These are phyloP conservation scores for Macadamia integrifolia DNA, from an alignment of 164 flowering plant species.

Conservation along the genomic window DNA sequence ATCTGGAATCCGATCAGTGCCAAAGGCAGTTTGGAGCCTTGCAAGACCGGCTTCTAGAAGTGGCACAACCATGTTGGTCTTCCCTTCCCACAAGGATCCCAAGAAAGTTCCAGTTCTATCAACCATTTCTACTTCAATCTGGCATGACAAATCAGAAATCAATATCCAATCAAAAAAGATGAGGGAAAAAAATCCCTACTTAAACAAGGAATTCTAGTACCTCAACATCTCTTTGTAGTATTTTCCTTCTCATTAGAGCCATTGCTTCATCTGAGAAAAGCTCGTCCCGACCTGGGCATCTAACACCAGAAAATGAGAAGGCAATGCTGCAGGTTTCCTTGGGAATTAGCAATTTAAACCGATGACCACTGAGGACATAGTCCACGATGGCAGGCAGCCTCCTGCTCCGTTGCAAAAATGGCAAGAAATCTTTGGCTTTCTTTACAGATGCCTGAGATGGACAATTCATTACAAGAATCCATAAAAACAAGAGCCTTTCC, in stretches of 20 bases:
- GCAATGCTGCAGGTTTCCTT: slow-evolving; percentile 98
- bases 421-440: slow-evolving; percentile 88
- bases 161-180: not conserved
- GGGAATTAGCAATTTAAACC: slow-evolving; percentile 83
- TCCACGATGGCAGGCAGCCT: slow-evolving; percentile 86
- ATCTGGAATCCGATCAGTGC: slow-evolving; percentile 76
- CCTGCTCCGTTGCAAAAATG: slow-evolving; percentile 74
- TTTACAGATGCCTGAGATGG: slow-evolving; percentile 57
- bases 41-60: slow-evolving; percentile 94
- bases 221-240: slow-evolving; percentile 98
- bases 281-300: slow-evolving; percentile 94
- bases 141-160: slow-evolving; percentile 6
- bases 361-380: slow-evolving; percentile 96
- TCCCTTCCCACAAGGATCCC: slow-evolving; percentile 93
- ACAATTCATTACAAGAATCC: not conserved
- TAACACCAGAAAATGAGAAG: slow-evolving; percentile 88
- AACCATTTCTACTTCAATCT: slow-evolving; percentile 95
- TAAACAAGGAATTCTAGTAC: slow-evolving; percentile 27
- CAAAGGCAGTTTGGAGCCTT: slow-evolving; percentile 71
- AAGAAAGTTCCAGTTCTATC: slow-evolving; percentile 96
- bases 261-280: slow-evolving; percentile 94
- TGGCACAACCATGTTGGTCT: slow-evolving; percentile 55
- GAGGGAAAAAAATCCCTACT: not conserved
- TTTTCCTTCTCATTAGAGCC: slow-evolving; percentile 91
- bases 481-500: not conserved